Conservation (phyloP, 2,329 filamentous ascomycete genomes). For the Botrytis squamosa region DNA sequence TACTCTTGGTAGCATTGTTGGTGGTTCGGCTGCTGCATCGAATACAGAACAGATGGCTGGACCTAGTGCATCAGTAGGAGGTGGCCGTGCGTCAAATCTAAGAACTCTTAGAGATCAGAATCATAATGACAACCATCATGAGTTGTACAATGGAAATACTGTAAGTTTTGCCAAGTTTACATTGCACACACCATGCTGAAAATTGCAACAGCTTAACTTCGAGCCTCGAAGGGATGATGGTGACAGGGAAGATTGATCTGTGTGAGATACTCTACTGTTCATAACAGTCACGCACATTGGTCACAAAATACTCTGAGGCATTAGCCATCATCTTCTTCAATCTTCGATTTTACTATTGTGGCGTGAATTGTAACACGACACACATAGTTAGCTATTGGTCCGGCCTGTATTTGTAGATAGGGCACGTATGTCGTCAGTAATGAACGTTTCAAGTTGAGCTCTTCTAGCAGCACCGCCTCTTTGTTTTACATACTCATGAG, state of each 20-base stretch:
- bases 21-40: conserved; percentile 28
- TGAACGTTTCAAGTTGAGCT: not conserved
- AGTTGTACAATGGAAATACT: conserved; percentile 91
- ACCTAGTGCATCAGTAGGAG: conserved; percentile 28
- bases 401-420: not conserved
- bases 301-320: not conserved
- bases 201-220: conserved; percentile 33
- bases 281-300: not conserved
- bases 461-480: not conserved
- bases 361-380: not conserved
- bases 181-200: conserved; percentile 10
- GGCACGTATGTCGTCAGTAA: not conserved
- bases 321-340: not conserved
- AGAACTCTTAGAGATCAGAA: conserved; percentile 55
- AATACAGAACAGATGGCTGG: not conserved
- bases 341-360: not conserved
- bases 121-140: conserved; percentile 56
- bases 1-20: conserved; percentile 43
- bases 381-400: not conserved
- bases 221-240: conserved; percentile 36
- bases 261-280: not conserved
- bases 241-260: conserved; percentile 27
- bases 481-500: not conserved
- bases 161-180: conserved; percentile 45
- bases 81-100: conserved; percentile 43